These are phyloP conservation scores for Aspergillus ochraceus DNA, from an alignment of 2,329 filamentous ascomycete species.

Conservation along the genomic window DNA sequence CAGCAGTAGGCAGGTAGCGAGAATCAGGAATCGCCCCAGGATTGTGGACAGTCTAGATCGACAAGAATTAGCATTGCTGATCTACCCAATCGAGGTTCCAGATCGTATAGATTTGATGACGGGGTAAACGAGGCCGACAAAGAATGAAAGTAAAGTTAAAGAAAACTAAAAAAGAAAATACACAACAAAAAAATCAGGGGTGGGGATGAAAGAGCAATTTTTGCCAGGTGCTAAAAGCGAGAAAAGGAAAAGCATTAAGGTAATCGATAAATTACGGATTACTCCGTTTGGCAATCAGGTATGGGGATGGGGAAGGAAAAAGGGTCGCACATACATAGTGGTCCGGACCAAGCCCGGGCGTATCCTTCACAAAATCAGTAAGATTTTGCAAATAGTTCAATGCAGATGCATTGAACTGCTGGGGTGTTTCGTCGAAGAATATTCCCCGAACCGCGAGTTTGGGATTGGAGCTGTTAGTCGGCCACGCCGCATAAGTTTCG, in stretches of 20 bases:
- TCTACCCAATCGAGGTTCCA: slow-evolving; percentile 1
- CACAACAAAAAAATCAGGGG: neutral
- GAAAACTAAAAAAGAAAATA: neutral
- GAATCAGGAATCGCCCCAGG: slow-evolving; percentile 46
- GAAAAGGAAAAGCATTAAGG: slow-evolving; percentile 1
- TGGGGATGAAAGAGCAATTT: neutral
- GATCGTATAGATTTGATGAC: neutral
- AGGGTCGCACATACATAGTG: slow-evolving; percentile 36
- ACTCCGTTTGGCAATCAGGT: neutral
- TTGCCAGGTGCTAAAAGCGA: neutral
- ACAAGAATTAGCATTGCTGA: slow-evolving; percentile 22
- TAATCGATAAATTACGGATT: slow-evolving; percentile 11
- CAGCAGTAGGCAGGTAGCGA: slow-evolving; percentile 42
- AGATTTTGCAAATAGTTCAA: slow-evolving; percentile 37
- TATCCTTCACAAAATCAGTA: slow-evolving; percentile 31
- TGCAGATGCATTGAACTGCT: slow-evolving; percentile 32
- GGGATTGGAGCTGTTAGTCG: slow-evolving; percentile 33
- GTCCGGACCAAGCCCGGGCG: slow-evolving; percentile 35
- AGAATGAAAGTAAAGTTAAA: neutral
- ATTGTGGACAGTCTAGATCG: slow-evolving; percentile 45
- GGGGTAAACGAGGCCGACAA: neutral
- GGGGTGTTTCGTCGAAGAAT: slow-evolving; percentile 52
- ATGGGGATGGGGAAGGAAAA: slow-evolving; percentile 3
- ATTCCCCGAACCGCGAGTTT: slow-evolving; percentile 48
- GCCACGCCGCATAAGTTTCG: slow-evolving; percentile 48